Evolutionary conservation across 805 yeast genomes (phyloP), one percentile per base, ranked within the genome.

Genomic region (Monosporozyma aquatica): DNA sequence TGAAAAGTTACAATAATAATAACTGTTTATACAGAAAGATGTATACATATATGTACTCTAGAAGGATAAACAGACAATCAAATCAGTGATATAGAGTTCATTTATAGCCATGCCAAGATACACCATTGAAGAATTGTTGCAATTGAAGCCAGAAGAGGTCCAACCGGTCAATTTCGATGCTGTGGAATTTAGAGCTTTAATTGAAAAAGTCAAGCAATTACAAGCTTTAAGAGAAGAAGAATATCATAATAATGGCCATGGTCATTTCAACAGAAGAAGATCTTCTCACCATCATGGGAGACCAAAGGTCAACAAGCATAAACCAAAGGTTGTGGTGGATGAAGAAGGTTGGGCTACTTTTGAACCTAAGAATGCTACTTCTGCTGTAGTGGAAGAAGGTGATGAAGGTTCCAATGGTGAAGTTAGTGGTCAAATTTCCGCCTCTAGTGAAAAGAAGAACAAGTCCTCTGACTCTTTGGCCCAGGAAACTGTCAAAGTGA

Each of bases 301-400:
- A 61, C 82, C 82, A 42, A 71, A 70, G 53, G 70, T 80, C 55
- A 73, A 80, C 57, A 78, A 74, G 57, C 73, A 74, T 64, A 69
- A 67, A 52, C 71, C 70, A 47, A 66, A 64, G 49, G 69, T 68
- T 27, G 67, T 72, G 15, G 59, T 80, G 27, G 94, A 83, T 57
- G 82, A 79, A 44, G 90, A 84, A 48, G 94, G 94, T 37, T 84
- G 92, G 90, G 82, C 82, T 44, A 80, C 90, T 18, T 70, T 74
- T 45, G 77, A 76, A 51, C 64, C 66, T 28, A 75, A 71, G 38
- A 46, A 47, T 23, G 55, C 48, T 20, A 58, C 53, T 28, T 23
- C 25, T 23, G 50, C 52, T 38, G 50, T 50, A 22, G 36, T 18
- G 11, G 39, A 37, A 37, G 47, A 43, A 21, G 52, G 42, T 17